Conservation (phyloP, 106 monocot genomes). For the Platanthera guangdongensis region DNA sequence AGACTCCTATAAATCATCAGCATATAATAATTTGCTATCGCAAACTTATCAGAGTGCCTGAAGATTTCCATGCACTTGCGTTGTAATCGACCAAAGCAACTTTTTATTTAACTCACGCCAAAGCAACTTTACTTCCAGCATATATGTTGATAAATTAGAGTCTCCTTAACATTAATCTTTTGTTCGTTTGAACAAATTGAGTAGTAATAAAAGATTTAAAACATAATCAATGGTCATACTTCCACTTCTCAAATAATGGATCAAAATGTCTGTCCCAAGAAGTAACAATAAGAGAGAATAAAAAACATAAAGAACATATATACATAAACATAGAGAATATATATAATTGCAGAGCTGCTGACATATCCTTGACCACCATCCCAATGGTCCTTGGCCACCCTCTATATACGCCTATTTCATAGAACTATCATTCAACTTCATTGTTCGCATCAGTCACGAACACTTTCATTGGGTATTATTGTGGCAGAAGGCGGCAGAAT, state of each 20-base stretch:
- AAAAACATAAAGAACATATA: not conserved
- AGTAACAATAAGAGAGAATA: not conserved
- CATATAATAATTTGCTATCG: conserved; percentile 1
- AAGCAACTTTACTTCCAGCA: not conserved
- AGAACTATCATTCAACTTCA: too few species aligned
- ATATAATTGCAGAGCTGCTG: not conserved
- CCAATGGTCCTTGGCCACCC: too few species aligned
- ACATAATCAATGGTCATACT: not conserved
- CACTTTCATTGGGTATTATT: too few species aligned
- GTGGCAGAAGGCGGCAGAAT: too few species aligned
- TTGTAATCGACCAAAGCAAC: not conserved
- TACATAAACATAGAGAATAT: too few species aligned
- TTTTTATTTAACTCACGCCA: not conserved
- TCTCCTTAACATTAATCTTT: not conserved
- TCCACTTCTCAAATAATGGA: not conserved
- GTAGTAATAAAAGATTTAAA: conserved; percentile 1
- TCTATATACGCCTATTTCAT: too few species aligned
- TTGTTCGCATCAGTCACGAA: too few species aligned
- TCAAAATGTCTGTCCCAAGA: not conserved
- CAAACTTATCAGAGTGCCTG: not conserved
- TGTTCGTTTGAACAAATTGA: not conserved
- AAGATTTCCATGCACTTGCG: not conserved
- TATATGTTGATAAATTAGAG: not conserved
- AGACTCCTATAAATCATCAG: not conserved
- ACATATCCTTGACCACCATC: too few species aligned